These are phyloP conservation scores for Acacia concinna DNA, from an alignment of 331 rosid species.

Conservation along the genomic window DNA sequence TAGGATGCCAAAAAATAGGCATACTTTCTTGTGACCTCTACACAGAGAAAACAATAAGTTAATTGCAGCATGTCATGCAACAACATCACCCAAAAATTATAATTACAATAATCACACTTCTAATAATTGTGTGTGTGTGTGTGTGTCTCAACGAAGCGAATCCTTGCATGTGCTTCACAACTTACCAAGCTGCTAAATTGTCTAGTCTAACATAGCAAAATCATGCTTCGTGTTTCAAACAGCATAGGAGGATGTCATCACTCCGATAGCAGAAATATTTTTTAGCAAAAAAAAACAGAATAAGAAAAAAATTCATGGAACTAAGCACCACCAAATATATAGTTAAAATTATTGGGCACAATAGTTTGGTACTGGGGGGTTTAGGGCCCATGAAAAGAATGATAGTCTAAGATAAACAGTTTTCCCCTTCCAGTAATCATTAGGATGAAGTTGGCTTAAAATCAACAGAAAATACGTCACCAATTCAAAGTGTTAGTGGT, in stretches of 20 bases:
- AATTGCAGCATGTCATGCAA: slow-evolving; percentile 18
- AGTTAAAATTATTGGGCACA: slow-evolving; percentile 9
- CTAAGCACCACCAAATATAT: slow-evolving; percentile 8
- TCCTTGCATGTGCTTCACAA: slow-evolving; percentile 7
- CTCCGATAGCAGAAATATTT: slow-evolving; percentile 12
- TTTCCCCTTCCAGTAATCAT: slow-evolving; percentile 13
- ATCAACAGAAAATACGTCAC: slow-evolving; percentile 14
- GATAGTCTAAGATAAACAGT: not conserved
- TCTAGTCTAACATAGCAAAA: slow-evolving; percentile 22
- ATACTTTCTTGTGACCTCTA: slow-evolving; percentile 85
- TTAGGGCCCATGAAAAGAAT: not conserved
- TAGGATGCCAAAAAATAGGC: slow-evolving; percentile 67
- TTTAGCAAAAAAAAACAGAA: slow-evolving; percentile 16
- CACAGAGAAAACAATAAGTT: slow-evolving; percentile 30
- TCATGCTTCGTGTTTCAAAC: slow-evolving; percentile 27
- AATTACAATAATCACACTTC: not conserved
- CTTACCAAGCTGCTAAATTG: slow-evolving; percentile 16
- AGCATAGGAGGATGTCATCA: slow-evolving; percentile 18
- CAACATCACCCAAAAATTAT: slow-evolving; percentile 26
- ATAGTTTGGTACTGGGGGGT: slow-evolving; percentile 19
- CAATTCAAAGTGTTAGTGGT: slow-evolving; percentile 21
- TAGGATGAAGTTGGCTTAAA: slow-evolving; percentile 9
- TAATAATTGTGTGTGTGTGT: not conserved
- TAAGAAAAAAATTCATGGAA: not conserved
- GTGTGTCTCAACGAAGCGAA: slow-evolving; percentile 4